Evolutionary conservation across 192 early-diverging fungal genomes (phyloP), one percentile per base, ranked within the genome.

Genomic region (Dissophora globulifera): DNA sequence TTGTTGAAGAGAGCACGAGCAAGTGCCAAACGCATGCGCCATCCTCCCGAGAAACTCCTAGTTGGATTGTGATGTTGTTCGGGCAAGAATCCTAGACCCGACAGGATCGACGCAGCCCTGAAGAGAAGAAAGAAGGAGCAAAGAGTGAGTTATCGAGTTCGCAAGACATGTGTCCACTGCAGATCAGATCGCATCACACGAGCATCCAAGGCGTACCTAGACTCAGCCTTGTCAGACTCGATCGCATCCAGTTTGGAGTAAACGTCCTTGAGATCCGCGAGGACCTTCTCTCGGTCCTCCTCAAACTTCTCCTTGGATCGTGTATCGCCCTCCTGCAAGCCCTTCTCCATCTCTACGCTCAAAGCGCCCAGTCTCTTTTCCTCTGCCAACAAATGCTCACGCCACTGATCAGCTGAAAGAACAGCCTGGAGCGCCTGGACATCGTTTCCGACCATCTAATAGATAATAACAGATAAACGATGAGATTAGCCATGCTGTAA

Each of bases 21-120:
- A 54, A 99, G 87, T 4, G 96, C 93, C 47, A 99, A 88, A 67
- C 98, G 88, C 98, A 99, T 99, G 66, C 97, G 90, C 98, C 98
- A 99, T 78, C 98, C 98, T 81, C 98, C 98, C 57, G 96, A 98
- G 58, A 99, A 92, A 72, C 94, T 93, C 81, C 88, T 93, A 42
- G 98, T 99, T 35, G 93, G 91, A 63, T 88, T 82, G 58, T 88
- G 81, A 76, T 97, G 94, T 57, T 89, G 89, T 19, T 82, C 84
- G 20, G 87, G 63, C 65, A 83, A 82, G 79, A 99, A 99, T 17
- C 98, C 98, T 50, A 99, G 91, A 91, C 98, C 98, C 64, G 91
- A 89, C 33, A 99, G 85, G 79, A 99, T 98, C 33, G 88, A 88
- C 25, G 94, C 93, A n/a, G 98, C 98, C 65, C 94, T 90, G n/a